phyloP scores from a whole-genome alignment of 441 rosid species.

The Capsella rubella region DNA sequence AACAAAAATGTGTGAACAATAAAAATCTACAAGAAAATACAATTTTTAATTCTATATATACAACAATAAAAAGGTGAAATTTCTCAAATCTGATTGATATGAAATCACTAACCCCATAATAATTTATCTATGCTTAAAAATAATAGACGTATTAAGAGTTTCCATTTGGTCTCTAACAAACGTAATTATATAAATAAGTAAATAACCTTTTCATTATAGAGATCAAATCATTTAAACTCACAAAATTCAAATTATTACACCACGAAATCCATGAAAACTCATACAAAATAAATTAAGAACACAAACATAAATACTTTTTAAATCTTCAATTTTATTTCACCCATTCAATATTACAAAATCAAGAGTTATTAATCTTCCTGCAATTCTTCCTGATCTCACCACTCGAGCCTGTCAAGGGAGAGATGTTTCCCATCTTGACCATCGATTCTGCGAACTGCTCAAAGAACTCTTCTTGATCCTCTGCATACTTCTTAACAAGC shows the following conservation, averaged over 20 bases:
- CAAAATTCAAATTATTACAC: not conserved
- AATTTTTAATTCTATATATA: no score
- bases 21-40: no score
- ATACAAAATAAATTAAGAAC: conserved; percentile 19
- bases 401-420: conserved; percentile 80
- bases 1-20: no score
- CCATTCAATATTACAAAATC: not conserved
- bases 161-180: not conserved
- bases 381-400: conserved; percentile 87
- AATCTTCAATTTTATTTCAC: not conserved
- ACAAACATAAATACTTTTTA: not conserved
- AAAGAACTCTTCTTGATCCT: conserved; percentile 67
- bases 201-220: conserved; percentile 29
- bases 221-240: conserved; percentile 29
- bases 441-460: conserved; percentile 84
- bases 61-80: no score
- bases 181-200: not conserved
- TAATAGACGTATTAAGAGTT: not conserved
- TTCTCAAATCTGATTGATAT: no score
- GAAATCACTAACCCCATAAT: no score
- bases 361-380: conserved; percentile 75
- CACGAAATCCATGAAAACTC: conserved; percentile 2
- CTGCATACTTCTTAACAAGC: conserved; percentile 75
- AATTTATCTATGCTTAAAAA: no score
- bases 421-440: conserved; percentile 85